Evolutionary conservation across 139 green algal genomes (phyloP).

Genomic region (Tetradesmus lagerheimii): DNA sequence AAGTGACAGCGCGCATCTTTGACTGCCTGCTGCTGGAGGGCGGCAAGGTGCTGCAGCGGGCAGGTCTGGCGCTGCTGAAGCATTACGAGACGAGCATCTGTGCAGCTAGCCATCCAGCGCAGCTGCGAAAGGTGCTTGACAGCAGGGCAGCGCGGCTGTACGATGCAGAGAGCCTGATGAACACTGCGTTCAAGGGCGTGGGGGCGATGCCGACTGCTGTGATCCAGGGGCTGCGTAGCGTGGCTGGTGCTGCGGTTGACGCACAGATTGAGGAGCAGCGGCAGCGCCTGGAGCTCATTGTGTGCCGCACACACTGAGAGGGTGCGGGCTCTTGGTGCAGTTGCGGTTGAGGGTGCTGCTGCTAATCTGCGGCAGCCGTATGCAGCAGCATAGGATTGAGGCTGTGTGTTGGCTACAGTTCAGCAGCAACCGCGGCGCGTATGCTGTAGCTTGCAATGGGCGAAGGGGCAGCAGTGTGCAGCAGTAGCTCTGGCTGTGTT

Average conservation of each 20-base stretch:
- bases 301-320: slow-evolving; percentile 30
- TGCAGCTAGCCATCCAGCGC: slow-evolving; percentile 12
- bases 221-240: slow-evolving; percentile 23
- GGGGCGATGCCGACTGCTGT: slow-evolving; percentile 16
- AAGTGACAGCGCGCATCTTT: slow-evolving; percentile 46
- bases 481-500: too few relatives aligned
- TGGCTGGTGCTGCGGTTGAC: slow-evolving; percentile 11
- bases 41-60: slow-evolving; percentile 44
- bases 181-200: slow-evolving; percentile 40
- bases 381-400: too few relatives aligned
- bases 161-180: slow-evolving; percentile 34
- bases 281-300: slow-evolving; percentile 14
- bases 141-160: slow-evolving; percentile 11
- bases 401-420: too few relatives aligned
- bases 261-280: slow-evolving; percentile 8
- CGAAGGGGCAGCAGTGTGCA: too few relatives aligned
- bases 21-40: slow-evolving; percentile 52
- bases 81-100: slow-evolving; percentile 30
- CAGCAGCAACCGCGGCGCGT: too few relatives aligned
- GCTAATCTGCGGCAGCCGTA: neutral
- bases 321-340: neutral
- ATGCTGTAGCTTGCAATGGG: too few relatives aligned
- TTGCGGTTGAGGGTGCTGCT: neutral
- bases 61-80: slow-evolving; percentile 42
- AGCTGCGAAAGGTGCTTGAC: slow-evolving; percentile 43